A percentile compares a stretch with the other conserved stretches of the same genome.
These are phyloP conservation scores for Lolium multiflorum DNA, from an alignment of 176 grass and related monocot genomes.

Conservation along the genomic window DNA sequence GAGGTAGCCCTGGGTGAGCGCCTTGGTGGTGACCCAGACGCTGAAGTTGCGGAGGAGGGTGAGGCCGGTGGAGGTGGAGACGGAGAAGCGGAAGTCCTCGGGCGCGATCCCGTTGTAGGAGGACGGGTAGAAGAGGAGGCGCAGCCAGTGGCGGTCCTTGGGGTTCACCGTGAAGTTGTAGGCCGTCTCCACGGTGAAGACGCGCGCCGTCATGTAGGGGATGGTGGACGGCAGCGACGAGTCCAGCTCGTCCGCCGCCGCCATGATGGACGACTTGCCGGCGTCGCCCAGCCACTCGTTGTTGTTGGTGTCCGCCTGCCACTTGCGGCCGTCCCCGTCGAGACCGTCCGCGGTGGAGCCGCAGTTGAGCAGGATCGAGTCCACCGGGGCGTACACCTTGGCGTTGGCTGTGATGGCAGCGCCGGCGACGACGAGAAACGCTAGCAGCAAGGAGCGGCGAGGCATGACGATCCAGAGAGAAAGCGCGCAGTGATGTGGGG, in stretches of 20 bases:
- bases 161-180: conserved; percentile 74
- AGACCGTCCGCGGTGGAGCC: conserved; percentile 57
- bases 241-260: conserved; percentile 62
- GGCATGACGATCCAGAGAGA: neutral
- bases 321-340: conserved; percentile 68
- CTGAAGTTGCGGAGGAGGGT: conserved; percentile 87
- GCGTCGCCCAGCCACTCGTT: conserved; percentile 54
- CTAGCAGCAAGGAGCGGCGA: conserved; percentile 23
- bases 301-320: conserved; percentile 61
- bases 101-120: conserved; percentile 62
- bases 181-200: conserved; percentile 60
- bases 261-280: conserved; percentile 54
- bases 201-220: conserved; percentile 77
- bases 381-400: conserved; percentile 50
- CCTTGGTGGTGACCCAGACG: conserved; percentile 61
- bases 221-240: conserved; percentile 63
- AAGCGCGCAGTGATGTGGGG: neutral
- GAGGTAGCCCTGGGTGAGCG: conserved; percentile 69
- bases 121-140: conserved; percentile 88
- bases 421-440: conserved; percentile 12
- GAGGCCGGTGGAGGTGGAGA: conserved; percentile 54
- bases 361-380: conserved; percentile 64
- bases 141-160: conserved; percentile 69
- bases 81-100: conserved; percentile 64
- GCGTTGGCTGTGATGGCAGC: neutral